phyloP scores from a whole-genome alignment of 2,329 filamentous ascomycete genomes.

The Cadophora sp. region DNA sequence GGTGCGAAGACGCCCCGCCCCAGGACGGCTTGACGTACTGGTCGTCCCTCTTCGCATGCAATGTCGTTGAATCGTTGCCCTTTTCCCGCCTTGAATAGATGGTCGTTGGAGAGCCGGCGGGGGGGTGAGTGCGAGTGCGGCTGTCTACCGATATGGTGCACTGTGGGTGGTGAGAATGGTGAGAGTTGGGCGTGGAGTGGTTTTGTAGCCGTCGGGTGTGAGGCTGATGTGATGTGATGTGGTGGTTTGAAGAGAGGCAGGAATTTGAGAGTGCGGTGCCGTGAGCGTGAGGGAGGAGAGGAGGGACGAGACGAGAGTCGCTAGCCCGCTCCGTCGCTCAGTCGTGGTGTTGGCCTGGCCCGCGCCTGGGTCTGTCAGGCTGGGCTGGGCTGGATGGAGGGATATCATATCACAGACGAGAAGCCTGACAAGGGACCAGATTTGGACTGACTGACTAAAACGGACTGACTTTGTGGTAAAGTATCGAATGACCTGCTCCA shows the following conservation, averaged over 20 bases:
- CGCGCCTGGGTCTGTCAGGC: too few species aligned
- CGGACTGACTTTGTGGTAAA: background rate
- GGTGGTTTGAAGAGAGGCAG: background rate
- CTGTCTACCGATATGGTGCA: background rate
- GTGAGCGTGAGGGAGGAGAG: background rate
- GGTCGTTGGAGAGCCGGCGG: background rate
- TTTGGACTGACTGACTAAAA: background rate
- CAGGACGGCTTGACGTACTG: conserved; percentile 31
- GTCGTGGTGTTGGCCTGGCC: background rate
- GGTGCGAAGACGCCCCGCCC: conserved; percentile 27
- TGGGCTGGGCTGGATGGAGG: conserved; percentile 1
- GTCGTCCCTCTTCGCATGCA: conserved; percentile 30
- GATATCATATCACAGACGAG: background rate
- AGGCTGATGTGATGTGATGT: background rate
- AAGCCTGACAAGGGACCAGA: background rate
- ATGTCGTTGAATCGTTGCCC: background rate
- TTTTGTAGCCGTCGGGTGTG: background rate
- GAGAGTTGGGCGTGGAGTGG: background rate
- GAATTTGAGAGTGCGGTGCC: background rate
- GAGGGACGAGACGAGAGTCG: background rate
- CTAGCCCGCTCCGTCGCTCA: background rate
- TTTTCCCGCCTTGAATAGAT: conserved; percentile 5
- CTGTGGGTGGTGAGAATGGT: conserved; percentile 1
- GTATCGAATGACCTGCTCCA: background rate
- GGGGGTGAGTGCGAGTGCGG: background rate